Conservation (phyloP, 2,329 filamentous ascomycete species). For the Ophiocordyceps camponoti-saundersi region DNA sequence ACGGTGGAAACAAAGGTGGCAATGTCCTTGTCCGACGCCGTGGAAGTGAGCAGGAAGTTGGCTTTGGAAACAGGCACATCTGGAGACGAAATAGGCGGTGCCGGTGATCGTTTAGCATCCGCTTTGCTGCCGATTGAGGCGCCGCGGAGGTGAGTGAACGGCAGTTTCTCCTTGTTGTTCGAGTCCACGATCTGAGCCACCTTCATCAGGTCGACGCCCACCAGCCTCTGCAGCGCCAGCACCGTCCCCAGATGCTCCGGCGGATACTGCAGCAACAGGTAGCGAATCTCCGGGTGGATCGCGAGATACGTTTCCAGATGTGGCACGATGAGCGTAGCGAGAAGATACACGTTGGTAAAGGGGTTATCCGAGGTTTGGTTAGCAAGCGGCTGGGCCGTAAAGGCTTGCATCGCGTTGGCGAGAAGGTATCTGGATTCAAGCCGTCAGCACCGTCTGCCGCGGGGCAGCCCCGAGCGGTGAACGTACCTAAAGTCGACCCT, state of each 20-base stretch:
- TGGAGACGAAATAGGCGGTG: constrained; percentile 10
- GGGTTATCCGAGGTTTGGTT: constrained; percentile 35
- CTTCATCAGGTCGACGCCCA: constrained; percentile 39
- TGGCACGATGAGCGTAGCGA: constrained; percentile 41
- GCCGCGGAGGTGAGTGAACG: constrained; percentile 22
- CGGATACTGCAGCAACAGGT: constrained; percentile 43
- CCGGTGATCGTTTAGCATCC: constrained; percentile 7
- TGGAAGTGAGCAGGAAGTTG: constrained; percentile 39
- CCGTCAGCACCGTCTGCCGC: background rate
- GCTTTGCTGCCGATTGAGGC: constrained; percentile 12
- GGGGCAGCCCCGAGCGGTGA: background rate
- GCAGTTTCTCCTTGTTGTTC: constrained; percentile 17
- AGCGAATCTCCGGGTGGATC: constrained; percentile 31
- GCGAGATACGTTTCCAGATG: constrained; percentile 43
- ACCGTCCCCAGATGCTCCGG: constrained; percentile 38
- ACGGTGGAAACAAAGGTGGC: constrained; percentile 35
- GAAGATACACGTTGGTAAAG: constrained; percentile 32
- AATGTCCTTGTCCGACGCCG: constrained; percentile 35
- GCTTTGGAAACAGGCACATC: constrained; percentile 27
- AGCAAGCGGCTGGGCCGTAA: constrained; percentile 30
- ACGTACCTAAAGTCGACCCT: constrained; percentile 41
- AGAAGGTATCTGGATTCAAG: constrained; percentile 34
- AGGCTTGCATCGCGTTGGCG: constrained; percentile 41
- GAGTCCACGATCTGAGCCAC: constrained; percentile 38
- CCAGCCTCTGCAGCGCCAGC: constrained; percentile 37